phyloP scores from a whole-genome alignment of 495 filamentous ascomycete species.

The Aspergillus sclerotioniger region DNA sequence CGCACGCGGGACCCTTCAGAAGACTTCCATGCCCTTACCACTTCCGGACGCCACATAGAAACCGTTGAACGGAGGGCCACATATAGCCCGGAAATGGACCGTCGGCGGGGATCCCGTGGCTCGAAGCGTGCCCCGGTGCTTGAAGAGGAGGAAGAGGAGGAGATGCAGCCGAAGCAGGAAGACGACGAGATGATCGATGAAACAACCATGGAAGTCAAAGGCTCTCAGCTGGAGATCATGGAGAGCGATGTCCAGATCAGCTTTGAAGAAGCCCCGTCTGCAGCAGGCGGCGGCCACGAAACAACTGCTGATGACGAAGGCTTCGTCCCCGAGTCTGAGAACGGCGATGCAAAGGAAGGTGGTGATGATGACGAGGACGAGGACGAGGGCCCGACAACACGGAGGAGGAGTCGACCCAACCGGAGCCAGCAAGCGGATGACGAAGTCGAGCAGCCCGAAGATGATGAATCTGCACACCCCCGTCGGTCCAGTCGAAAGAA shows the following conservation, averaged over 20 bases:
- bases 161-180: slow-evolving; percentile 27
- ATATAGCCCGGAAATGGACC: slow-evolving; percentile 61
- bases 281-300: slow-evolving; percentile 18
- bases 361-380: slow-evolving; percentile 62
- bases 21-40: slow-evolving; percentile 64
- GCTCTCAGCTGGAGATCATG: slow-evolving; percentile 39
- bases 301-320: slow-evolving; percentile 42
- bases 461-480: slow-evolving; percentile 42
- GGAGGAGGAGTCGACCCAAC: slow-evolving; percentile 48
- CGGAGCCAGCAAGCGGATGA: slow-evolving; percentile 37
- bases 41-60: slow-evolving; percentile 71
- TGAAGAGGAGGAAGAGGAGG: slow-evolving; percentile 53
- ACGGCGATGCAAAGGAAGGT: slow-evolving; percentile 36
- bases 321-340: slow-evolving; percentile 52
- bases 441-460: slow-evolving; percentile 36
- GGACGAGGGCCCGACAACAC: slow-evolving; percentile 59
- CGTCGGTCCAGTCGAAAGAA: slow-evolving; percentile 50
- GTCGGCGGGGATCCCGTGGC: slow-evolving; percentile 56
- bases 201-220: slow-evolving; percentile 32
- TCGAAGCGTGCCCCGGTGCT: slow-evolving; percentile 57
- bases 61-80: slow-evolving; percentile 56
- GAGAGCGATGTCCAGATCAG: slow-evolving; percentile 43
- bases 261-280: slow-evolving; percentile 31
- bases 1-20: slow-evolving; percentile 57
- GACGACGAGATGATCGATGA: slow-evolving; percentile 34